Base-by-base conservation (phyloP, 345 rosid species). In the Turritis glabra region DNA sequence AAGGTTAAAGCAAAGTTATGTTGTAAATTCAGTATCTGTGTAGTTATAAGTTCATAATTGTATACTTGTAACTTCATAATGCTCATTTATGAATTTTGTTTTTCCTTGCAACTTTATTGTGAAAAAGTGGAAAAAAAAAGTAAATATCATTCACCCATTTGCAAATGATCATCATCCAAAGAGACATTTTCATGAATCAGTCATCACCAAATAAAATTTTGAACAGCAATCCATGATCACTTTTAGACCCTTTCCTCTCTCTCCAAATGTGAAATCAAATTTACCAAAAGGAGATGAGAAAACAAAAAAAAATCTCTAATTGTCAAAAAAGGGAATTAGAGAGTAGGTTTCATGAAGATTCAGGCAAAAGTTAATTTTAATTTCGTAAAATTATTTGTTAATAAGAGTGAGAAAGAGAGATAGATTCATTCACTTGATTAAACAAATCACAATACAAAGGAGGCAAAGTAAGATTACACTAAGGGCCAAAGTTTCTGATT, bases 401-500 rank as follows among this genome's bases (percentile, higher is more conserved):
- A 43, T 41, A 40, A 50, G 21, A 32, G 57, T 40, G 64, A 69
- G 70, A 76, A 60, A 71, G 40, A 72, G 67, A 71, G 63, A 77
- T 58, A 71, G 63, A 77, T 58, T 65, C 67, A 65, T 72, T 9
- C 59, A 65, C 71, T 64, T 52, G 77, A 29, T 58, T 71, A 48
- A 59, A 77, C 73, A 77, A 65, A 72, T 72, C 48, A 77, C 73
- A 72, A 15, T 65, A 68, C 52, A 60, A 40, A 52, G 53, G 32
- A 46, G 76, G 79, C 64, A 74, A 50, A 57, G 48, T 11, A 71
- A 44, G 37, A 32, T 47, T 71, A 22, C 73, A 77, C 73, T 40
- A 57, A 77, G 37, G 48, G 50, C 73, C 69, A 72, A 72, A 52
- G 56, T 52, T 59, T 50, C 68, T 50, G 38, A 72, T 25, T 33